Evolutionary conservation across 2,329 filamentous ascomycete genomes (phyloP).

Genomic region (Chaetomium globosum): DNA sequence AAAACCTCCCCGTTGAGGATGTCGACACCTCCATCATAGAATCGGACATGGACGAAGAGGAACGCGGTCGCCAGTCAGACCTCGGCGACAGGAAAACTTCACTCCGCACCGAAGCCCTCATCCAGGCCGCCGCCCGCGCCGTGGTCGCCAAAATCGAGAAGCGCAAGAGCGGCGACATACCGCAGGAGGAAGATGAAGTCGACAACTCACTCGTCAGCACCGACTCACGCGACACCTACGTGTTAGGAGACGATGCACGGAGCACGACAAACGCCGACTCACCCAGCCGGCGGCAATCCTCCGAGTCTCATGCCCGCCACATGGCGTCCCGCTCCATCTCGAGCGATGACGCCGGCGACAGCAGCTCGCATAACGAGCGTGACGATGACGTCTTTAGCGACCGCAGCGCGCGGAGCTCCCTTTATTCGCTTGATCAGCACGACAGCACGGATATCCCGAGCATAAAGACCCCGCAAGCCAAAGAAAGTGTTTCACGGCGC

Average conservation of each 20-base stretch:
- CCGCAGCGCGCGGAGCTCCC: constrained; percentile 59
- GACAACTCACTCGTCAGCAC: constrained; percentile 34
- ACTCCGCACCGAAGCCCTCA: constrained; percentile 54
- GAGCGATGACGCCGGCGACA: constrained; percentile 46
- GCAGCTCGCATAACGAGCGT: constrained; percentile 55
- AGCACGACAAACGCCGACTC: constrained; percentile 22
- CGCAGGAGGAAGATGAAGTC: constrained; percentile 29
- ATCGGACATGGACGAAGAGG: constrained; percentile 21
- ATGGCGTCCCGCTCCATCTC: constrained; percentile 34
- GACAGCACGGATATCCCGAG: constrained; percentile 19
- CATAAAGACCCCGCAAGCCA: constrained; percentile 30
- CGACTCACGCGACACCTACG: constrained; percentile 29
- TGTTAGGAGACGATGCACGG: constrained; percentile 22
- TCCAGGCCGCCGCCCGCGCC: constrained; percentile 56
- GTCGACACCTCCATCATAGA: constrained; percentile 9
- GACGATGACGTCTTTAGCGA: constrained; percentile 64
- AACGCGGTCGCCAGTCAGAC: constrained; percentile 23
- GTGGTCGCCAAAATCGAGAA: constrained; percentile 54
- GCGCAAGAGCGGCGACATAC: constrained; percentile 38
- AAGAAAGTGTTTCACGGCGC: constrained; percentile 40
- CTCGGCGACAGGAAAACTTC: constrained; percentile 46
- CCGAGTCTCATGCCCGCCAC: constrained; percentile 33
- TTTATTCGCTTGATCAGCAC: constrained; percentile 50
- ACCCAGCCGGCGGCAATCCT: constrained; percentile 33
- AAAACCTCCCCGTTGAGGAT: constrained; percentile 4